Evolutionary conservation across 1,284 basidiomycete genomes (phyloP), one percentile per base, ranked within the genome.

Genomic region (Rhodotorula sp.): DNA sequence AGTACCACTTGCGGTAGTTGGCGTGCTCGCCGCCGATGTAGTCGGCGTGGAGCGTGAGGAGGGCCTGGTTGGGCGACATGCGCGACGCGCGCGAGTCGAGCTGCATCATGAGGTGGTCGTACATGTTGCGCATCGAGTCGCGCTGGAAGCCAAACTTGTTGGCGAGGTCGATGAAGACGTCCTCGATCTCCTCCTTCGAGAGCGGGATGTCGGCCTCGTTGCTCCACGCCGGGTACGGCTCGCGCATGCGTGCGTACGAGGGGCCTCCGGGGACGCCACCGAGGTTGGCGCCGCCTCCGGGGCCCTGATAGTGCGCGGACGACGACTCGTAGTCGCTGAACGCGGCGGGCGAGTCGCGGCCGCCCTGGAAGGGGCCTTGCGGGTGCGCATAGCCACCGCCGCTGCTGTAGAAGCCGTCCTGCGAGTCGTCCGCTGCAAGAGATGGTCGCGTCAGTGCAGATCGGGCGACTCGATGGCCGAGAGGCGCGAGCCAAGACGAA

Each of bases 1-100:
- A 99, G 85, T 99, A 99, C 96, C 97, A 99, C 83, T 95, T 96
- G 74, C 94, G 91, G 83, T 97, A 97, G 84, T 97, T 97, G 67
- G 93, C 92, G 79, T 96, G 90, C 81, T 93, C 77, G 7, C 97
- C 96, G 62, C 97, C 97, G 80, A 99, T 98, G 83, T 98, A 99
- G 82, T 99, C 96, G 72, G 96, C 95, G 81, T 99, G 96, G 12
- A 99, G 86, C 0, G 96, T 98, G 67, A 95, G 85, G 42, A 97
- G 86, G 2, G 96, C 96, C 81, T 97, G 93, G 81, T 93, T 91
- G 14, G 97, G 94, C 4, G 93, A 90, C 96, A 99, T 99, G 64
- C 97, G 89, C n/a, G 93, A 96, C 10, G 94, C 90, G 65, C 94
- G 88, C 79, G 92, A 94, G 84, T 99, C 96, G 77, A 99, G 88